These are phyloP conservation scores for Xerocomellus intermedius DNA, from an alignment of 768 basidiomycete genomes.

Conservation along the genomic window DNA sequence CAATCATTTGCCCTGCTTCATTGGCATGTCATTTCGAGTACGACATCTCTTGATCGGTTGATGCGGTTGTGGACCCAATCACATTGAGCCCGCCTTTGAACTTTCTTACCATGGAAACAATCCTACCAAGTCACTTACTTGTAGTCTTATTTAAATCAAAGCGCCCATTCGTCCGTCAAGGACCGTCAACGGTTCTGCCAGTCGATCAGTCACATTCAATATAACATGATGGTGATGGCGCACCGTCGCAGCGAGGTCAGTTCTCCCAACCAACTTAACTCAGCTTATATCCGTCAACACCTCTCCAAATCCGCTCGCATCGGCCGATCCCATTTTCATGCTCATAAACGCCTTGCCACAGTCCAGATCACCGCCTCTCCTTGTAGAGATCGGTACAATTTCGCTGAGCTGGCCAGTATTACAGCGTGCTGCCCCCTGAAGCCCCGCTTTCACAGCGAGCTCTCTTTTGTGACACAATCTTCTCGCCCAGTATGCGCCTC, in stretches of 20 bases:
- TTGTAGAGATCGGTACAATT: conserved; percentile 3
- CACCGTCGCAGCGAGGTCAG: conserved; percentile 18
- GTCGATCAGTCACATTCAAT: conserved; percentile 12
- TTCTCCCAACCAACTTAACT: conserved; percentile 7
- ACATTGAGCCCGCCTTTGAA: conserved; percentile 11
- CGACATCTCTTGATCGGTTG: conserved; percentile 29
- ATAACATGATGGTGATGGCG: neutral
- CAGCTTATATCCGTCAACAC: conserved; percentile 22
- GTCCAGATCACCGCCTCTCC: conserved; percentile 8
- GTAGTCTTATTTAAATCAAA: neutral
- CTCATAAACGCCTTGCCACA: neutral
- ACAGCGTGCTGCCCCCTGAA: conserved; percentile 1
- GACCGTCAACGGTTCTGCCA: neutral
- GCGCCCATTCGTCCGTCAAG: conserved; percentile 4
- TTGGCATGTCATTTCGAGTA: conserved; percentile 25
- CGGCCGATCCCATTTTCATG: conserved; percentile 18
- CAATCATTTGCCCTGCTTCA: conserved; percentile 17
- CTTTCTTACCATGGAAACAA: conserved; percentile 32
- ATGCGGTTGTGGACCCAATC: conserved; percentile 19
- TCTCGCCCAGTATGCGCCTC: conserved; percentile 11
- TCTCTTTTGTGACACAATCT: conserved; percentile 26
- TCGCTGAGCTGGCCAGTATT: conserved; percentile 12
- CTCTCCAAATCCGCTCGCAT: conserved; percentile 17
- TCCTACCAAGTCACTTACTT: conserved; percentile 8
- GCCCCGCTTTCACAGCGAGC: neutral